These are phyloP conservation scores for Hanseniaspora taiwanica DNA, from an alignment of 805 yeast genomes.

Conservation along the genomic window DNA sequence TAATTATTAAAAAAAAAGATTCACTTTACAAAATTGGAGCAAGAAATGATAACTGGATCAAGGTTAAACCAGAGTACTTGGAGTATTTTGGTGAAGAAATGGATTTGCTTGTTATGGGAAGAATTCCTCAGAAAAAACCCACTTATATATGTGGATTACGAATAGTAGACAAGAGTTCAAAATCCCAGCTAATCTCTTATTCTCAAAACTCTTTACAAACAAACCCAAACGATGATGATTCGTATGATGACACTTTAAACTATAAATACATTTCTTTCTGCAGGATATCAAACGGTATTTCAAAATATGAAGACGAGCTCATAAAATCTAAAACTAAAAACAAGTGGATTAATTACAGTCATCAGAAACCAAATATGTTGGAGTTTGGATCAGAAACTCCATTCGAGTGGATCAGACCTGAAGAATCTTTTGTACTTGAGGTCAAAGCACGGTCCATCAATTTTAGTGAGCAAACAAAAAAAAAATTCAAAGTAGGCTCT, in stretches of 20 bases:
- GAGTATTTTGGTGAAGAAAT: conserved; percentile 77
- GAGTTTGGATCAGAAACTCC: conserved; percentile 53
- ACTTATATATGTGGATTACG: conserved; percentile 65
- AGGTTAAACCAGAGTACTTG: conserved; percentile 83
- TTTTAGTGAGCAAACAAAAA: conserved; percentile 27
- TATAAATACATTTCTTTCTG: conserved; percentile 52
- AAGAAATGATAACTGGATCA: conserved; percentile 61
- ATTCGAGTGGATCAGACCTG: conserved; percentile 67
- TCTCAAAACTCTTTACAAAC: too few relatives aligned
- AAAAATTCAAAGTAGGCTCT: conserved; percentile 45
- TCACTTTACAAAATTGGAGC: conserved; percentile 50
- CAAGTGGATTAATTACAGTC: conserved; percentile 41
- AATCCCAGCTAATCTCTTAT: too few relatives aligned
- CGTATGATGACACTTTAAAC: conserved; percentile 4
- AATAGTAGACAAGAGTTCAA: conserved; percentile 25
- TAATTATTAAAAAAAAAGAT: conserved; percentile 54
- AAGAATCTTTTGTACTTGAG: conserved; percentile 65
- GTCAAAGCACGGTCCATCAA: conserved; percentile 70
- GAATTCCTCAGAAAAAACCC: conserved; percentile 53
- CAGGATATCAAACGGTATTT: conserved; percentile 74
- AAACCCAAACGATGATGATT: too few relatives aligned
- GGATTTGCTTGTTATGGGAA: conserved; percentile 72
- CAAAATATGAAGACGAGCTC: conserved; percentile 43
- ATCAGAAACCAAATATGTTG: conserved; percentile 30
- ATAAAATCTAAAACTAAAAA: conserved; percentile 45